Conservation (phyloP, 345 rosid species). For the Rhodomyrtus tomentosa region DNA sequence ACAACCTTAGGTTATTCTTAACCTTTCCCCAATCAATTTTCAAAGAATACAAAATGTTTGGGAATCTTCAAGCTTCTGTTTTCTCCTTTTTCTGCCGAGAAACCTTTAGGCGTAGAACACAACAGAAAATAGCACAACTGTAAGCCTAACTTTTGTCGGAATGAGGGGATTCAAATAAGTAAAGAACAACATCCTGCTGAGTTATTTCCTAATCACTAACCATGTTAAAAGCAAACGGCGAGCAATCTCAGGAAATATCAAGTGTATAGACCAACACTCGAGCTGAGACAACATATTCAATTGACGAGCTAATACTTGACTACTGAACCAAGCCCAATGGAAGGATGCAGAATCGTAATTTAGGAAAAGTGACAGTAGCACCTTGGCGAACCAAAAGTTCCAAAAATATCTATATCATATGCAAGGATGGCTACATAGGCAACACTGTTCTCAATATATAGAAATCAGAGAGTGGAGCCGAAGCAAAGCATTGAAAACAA, state of each 20-base stretch:
- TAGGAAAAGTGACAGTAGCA: background rate
- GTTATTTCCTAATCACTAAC: background rate
- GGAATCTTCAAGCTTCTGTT: background rate
- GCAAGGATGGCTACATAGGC: background rate
- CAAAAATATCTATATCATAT: background rate
- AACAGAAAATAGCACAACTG: background rate
- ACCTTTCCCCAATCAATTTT: background rate
- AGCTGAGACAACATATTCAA: background rate
- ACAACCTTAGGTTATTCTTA: background rate
- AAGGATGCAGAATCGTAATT: background rate
- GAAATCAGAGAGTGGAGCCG: background rate
- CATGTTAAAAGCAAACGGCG: background rate
- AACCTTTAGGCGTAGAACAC: background rate
- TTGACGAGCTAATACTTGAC: background rate
- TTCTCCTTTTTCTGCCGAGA: background rate
- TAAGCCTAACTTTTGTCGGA: background rate
- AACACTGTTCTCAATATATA: background rate
- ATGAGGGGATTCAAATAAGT: background rate
- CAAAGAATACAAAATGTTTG: background rate
- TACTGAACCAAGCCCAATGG: background rate
- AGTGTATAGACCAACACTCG: background rate
- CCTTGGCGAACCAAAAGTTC: background rate
- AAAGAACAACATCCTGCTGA: background rate
- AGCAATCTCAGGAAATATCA: background rate
- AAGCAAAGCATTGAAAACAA: background rate